Evolutionary conservation across 1,284 basidiomycete species (phyloP).

Genomic region (Termitomyces sp.): DNA sequence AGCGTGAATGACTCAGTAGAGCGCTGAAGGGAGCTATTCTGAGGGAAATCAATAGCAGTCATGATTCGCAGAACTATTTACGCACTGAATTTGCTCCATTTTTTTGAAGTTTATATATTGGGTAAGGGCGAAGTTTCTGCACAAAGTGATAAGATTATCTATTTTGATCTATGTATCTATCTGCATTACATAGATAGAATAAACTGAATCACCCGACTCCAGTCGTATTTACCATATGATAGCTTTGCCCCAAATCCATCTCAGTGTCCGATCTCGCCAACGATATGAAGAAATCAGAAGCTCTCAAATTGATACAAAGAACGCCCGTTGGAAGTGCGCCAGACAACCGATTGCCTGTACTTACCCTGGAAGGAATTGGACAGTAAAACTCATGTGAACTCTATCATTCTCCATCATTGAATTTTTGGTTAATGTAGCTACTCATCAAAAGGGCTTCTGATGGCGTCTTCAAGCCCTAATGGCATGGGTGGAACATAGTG

Average conservation of each 20-base stretch:
- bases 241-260: background rate
- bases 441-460: background rate
- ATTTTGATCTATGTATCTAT: background rate
- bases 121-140: no score
- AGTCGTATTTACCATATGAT: background rate
- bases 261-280: background rate
- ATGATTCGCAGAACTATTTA: background rate
- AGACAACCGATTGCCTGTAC: background rate
- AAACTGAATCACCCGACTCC: no score
- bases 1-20: slow-evolving; percentile 63
- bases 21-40: slow-evolving; percentile 46
- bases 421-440: background rate
- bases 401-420: background rate
- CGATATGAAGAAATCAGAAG: background rate
- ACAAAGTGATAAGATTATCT: background rate
- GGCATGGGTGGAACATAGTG: slow-evolving; percentile 5
- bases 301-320: background rate
- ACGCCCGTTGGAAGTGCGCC: background rate
- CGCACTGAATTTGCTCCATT: slow-evolving; percentile 11
- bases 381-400: background rate
- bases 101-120: no score
- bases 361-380: slow-evolving; percentile 3
- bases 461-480: slow-evolving; percentile 2
- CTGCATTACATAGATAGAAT: no score
- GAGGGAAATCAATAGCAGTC: background rate